Percentiles rank a stretch among this genome's conserved stretches.
Conservation (phyloP, 352 stramenopile genomes). For the Blastocystis sp. region DNA sequence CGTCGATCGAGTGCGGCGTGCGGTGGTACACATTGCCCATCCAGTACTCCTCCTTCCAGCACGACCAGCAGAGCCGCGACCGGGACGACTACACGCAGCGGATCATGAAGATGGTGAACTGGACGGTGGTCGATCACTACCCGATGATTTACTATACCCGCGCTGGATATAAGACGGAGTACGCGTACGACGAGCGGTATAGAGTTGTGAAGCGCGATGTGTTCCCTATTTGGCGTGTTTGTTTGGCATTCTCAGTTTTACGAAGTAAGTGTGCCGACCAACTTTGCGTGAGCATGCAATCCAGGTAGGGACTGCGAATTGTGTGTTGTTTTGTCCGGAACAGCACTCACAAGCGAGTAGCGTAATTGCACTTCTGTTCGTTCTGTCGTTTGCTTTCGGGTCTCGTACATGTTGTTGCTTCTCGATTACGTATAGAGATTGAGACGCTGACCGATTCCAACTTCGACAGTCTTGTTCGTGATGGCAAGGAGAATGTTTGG, state of each 20-base stretch:
- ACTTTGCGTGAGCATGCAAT: too few species aligned
- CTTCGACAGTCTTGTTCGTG: background rate
- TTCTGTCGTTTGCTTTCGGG: background rate
- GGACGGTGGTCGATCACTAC: constrained; percentile 19
- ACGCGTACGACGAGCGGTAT: constrained; percentile 26
- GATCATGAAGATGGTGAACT: constrained; percentile 61
- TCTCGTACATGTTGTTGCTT: background rate
- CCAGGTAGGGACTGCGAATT: too few species aligned
- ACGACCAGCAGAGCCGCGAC: background rate
- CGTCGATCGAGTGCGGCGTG: constrained; percentile 23
- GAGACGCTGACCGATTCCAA: constrained; percentile 28
- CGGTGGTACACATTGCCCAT: constrained; percentile 8
- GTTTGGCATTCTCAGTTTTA: background rate
- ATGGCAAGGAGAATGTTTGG: constrained; percentile 17
- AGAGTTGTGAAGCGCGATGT: background rate
- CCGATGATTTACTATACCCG: constrained; percentile 35
- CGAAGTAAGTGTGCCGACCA: too few species aligned
- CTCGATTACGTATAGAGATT: constrained; percentile 1
- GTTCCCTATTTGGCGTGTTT: background rate
- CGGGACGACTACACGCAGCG: constrained; percentile 2
- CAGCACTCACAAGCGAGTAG: background rate
- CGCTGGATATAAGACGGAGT: constrained; percentile 26
- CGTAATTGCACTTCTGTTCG: background rate
- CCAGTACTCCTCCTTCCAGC: constrained; percentile 23
- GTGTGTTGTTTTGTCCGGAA: background rate